A percentile compares a stretch with the other conserved stretches of the same genome.
Evolutionary conservation across 2,329 filamentous ascomycete genomes (phyloP).

Genomic region (Rutstroemia sp.): DNA sequence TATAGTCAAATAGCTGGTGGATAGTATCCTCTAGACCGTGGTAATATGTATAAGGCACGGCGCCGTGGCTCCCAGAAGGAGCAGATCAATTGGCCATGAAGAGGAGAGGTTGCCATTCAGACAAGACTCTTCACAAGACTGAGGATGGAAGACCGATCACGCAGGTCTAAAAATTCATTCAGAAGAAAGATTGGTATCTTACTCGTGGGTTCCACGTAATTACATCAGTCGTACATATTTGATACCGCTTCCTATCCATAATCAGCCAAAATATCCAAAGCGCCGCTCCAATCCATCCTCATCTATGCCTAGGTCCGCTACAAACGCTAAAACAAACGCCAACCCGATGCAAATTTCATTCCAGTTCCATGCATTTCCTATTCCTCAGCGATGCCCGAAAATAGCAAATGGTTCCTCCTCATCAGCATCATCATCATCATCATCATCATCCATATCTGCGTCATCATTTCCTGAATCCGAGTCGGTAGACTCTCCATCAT

Average conservation of each 20-base stretch:
- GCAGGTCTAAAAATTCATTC: neutral
- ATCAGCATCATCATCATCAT: constrained; percentile 35
- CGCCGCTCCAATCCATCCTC: neutral
- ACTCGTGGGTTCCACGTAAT: neutral
- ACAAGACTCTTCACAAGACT: no score
- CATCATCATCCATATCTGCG: constrained; percentile 30
- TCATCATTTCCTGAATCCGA: constrained; percentile 22
- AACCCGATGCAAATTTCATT: constrained; percentile 1
- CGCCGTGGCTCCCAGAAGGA: no score
- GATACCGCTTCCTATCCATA: neutral
- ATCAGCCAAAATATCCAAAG: constrained; percentile 1
- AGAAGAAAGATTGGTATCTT: neutral
- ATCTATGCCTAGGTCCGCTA: neutral
- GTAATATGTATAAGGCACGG: no score
- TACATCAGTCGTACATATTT: constrained; percentile 5
- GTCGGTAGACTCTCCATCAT: constrained; percentile 15
- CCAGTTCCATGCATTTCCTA: neutral
- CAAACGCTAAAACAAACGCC: neutral
- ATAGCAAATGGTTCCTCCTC: constrained; percentile 42
- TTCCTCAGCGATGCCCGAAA: constrained; percentile 41
- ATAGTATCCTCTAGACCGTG: no score
- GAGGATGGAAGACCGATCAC: neutral
- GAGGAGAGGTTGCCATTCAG: no score
- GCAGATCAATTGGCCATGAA: no score
- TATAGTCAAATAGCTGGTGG: no score